phyloP scores from a whole-genome alignment of 148 eudicot genomes.

The Cornus kousa region DNA sequence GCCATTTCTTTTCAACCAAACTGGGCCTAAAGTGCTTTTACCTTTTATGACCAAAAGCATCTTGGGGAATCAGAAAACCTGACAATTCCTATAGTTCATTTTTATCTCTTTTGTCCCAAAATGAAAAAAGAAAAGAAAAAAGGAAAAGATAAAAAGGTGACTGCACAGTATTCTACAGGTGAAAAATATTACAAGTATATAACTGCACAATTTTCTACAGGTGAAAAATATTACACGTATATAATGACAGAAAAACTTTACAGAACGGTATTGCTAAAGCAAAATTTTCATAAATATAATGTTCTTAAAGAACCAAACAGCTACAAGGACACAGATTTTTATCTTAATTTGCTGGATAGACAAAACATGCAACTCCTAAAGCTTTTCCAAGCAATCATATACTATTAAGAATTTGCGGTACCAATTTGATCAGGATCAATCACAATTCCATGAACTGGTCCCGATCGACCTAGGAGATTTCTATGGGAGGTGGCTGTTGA shows the following conservation, averaged over 20 bases:
- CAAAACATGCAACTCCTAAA: background rate
- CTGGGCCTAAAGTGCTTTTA: no score
- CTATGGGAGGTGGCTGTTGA: slow-evolving; percentile 13
- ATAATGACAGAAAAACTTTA: background rate
- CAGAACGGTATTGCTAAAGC: background rate
- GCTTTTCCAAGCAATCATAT: background rate
- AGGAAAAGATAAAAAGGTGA: no score
- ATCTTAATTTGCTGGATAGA: background rate
- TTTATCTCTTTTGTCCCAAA: no score
- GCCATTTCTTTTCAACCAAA: no score
- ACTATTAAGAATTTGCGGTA: background rate
- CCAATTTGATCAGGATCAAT: slow-evolving; percentile 48
- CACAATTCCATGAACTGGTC: slow-evolving; percentile 33
- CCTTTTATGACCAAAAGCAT: no score
- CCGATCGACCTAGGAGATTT: slow-evolving; percentile 14
- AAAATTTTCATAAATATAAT: background rate
- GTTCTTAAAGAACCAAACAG: background rate
- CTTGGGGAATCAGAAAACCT: no score
- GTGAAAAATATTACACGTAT: background rate
- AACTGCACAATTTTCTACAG: background rate
- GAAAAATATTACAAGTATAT: background rate
- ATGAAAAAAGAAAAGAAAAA: no score
- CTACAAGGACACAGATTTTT: background rate
- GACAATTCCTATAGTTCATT: no score
- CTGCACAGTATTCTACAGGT: background rate